phyloP scores from a whole-genome alignment of 2,329 filamentous ascomycete genomes.

The Fusarium keratoplasticum region DNA sequence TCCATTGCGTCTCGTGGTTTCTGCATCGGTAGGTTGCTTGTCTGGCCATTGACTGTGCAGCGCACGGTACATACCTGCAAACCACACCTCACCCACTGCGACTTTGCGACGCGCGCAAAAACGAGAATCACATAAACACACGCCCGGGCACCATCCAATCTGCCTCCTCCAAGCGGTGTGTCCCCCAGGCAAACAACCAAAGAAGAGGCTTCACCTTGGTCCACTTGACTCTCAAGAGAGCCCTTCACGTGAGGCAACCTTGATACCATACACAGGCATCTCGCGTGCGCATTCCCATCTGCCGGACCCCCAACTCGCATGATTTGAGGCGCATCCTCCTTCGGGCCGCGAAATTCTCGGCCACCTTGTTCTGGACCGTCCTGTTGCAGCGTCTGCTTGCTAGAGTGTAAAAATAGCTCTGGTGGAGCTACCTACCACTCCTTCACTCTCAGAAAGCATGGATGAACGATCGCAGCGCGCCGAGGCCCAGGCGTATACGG shows the following conservation, averaged over 20 bases:
- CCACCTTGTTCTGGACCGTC: not conserved
- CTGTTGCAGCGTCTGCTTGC: not conserved
- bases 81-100: not conserved
- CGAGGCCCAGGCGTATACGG: conserved; percentile 47
- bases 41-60: not conserved
- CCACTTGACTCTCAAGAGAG: not conserved
- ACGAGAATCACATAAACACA: not conserved
- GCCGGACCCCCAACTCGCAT: not conserved
- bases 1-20: not conserved
- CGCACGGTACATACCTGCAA: not conserved
- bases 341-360: not conserved
- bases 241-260: not conserved
- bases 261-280: not conserved
- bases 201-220: not conserved
- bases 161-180: not conserved
- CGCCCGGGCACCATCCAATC: not conserved
- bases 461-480: conserved; percentile 39
- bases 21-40: not conserved
- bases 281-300: not conserved
- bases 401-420: conserved; percentile 5
- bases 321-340: not conserved
- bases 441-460: conserved; percentile 32
- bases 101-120: not conserved
- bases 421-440: conserved; percentile 8
- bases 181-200: not conserved